Percentiles rank a stretch among this genome's conserved stretches.
These are phyloP conservation scores for Carex parvula DNA, from an alignment of 176 grass and related monocot species.

Conservation along the genomic window DNA sequence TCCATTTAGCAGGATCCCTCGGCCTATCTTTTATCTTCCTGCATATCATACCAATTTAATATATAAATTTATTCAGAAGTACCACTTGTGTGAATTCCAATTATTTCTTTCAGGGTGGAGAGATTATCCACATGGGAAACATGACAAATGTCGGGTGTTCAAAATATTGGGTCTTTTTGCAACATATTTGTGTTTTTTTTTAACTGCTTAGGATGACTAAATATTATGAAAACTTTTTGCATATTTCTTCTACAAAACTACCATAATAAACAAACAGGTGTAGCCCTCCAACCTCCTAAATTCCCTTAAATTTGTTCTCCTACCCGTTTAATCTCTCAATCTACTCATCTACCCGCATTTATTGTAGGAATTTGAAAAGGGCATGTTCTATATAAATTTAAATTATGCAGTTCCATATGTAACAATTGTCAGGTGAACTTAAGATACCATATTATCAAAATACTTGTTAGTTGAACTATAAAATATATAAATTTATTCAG, in stretches of 20 bases:
- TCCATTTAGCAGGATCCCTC: slow-evolving; percentile 92
- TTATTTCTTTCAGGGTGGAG: background rate
- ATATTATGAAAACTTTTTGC: too few relatives aligned
- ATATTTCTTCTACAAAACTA: too few relatives aligned
- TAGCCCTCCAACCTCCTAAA: background rate
- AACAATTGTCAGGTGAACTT: background rate
- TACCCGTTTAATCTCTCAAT: background rate
- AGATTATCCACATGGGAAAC: background rate
- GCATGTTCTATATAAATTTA: background rate
- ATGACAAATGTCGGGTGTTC: too few relatives aligned
- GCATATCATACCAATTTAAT: slow-evolving; percentile 25
- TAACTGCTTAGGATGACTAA: too few relatives aligned
- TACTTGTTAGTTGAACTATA: background rate
- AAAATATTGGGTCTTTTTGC: too few relatives aligned
- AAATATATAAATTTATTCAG: background rate
- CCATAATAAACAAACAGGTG: background rate
- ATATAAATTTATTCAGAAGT: too few relatives aligned
- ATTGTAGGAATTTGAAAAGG: background rate
- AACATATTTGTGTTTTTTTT: too few relatives aligned
- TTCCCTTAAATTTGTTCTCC: background rate
- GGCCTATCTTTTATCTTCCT: slow-evolving; percentile 93
- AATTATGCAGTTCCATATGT: background rate
- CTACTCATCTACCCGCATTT: background rate
- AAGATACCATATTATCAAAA: background rate
- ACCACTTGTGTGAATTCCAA: background rate